phyloP scores from a whole-genome alignment of 2,329 filamentous ascomycete genomes.

The Neophaeococcomyces aloes region DNA sequence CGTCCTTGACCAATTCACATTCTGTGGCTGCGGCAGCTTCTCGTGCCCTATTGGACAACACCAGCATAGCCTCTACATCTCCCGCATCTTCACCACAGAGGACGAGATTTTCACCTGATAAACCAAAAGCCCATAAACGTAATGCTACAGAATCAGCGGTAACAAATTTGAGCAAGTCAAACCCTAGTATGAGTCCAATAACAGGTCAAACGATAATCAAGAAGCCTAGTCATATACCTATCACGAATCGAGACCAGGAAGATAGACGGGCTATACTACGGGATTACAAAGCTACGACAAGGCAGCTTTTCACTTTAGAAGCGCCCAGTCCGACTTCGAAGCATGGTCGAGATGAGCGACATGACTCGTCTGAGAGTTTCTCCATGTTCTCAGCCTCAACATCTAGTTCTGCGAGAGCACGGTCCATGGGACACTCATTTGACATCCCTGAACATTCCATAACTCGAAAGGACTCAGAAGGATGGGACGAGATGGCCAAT shows the following conservation, averaged over 20 bases:
- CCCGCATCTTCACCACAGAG: constrained; percentile 7
- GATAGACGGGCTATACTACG: constrained; percentile 34
- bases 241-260: constrained; percentile 25
- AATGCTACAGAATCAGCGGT: not conserved
- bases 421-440: constrained; percentile 44
- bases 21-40: constrained; percentile 21
- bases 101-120: not conserved
- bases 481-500: constrained; percentile 4
- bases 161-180: not conserved
- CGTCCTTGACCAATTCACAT: constrained; percentile 33
- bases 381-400: constrained; percentile 54
- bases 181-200: not conserved
- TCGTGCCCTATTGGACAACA: constrained; percentile 14
- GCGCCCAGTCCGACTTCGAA: constrained; percentile 27
- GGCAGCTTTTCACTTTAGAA: constrained; percentile 41
- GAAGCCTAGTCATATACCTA: not conserved
- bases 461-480: not conserved
- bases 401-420: constrained; percentile 43
- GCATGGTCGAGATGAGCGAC: constrained; percentile 34
- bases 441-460: constrained; percentile 17
- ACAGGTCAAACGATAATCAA: not conserved
- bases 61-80: not conserved
- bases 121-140: constrained; percentile 2
- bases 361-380: constrained; percentile 53
- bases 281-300: constrained; percentile 41